A percentile compares a stretch with the other conserved stretches of the same genome.
Conservation (phyloP, 257 asterid species). For the Lycium barbarum region DNA sequence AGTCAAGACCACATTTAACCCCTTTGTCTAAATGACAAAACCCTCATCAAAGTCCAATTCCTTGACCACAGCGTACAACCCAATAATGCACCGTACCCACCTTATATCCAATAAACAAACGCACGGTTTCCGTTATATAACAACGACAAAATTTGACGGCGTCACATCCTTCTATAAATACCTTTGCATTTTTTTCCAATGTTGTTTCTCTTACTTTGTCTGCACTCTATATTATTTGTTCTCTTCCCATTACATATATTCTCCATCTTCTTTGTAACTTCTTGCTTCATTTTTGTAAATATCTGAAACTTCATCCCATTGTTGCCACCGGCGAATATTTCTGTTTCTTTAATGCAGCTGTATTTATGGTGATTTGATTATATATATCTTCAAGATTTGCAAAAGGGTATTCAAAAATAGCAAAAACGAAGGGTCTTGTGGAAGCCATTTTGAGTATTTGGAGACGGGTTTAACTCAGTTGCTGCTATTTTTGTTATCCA, state of each 20-base stretch:
- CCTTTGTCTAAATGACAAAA: slow-evolving; percentile 32
- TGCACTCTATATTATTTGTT: slow-evolving; percentile 39
- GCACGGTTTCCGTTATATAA: slow-evolving; percentile 62
- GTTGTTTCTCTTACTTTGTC: slow-evolving; percentile 54
- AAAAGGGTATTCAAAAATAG: background rate
- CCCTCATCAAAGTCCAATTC: slow-evolving; percentile 43
- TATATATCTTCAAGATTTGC: background rate
- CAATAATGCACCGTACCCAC: background rate
- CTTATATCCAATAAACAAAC: background rate
- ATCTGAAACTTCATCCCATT: slow-evolving; percentile 31
- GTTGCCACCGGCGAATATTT: slow-evolving; percentile 25
- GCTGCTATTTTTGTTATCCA: background rate
- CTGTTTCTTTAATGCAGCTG: background rate
- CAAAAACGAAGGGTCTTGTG: background rate
- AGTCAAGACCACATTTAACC: slow-evolving; percentile 43
- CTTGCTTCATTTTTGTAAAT: background rate
- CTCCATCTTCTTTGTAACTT: slow-evolving; percentile 2
- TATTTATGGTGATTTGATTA: slow-evolving; percentile 24
- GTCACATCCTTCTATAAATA: slow-evolving; percentile 64
- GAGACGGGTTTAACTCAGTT: background rate
- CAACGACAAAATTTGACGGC: slow-evolving; percentile 59
- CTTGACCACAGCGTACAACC: slow-evolving; percentile 25
- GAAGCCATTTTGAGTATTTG: background rate
- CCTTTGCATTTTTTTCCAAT: slow-evolving; percentile 37
- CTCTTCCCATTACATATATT: slow-evolving; percentile 30